These are phyloP conservation scores for Erodium moschatum DNA, from an alignment of 441 rosid species.

Conservation along the genomic window DNA sequence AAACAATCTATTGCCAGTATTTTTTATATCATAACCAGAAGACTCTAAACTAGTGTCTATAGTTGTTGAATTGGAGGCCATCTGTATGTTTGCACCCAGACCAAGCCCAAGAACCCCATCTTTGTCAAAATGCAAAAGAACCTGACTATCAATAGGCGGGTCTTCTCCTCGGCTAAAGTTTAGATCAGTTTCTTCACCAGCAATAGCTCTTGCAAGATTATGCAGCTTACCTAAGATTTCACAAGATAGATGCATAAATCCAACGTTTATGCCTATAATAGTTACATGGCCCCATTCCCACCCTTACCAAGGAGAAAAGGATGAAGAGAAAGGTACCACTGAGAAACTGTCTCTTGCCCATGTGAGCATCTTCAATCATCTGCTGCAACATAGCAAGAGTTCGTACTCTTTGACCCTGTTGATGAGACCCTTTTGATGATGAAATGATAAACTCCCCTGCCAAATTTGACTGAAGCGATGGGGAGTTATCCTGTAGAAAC, in stretches of 20 bases:
- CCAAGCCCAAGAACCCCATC: slow-evolving; percentile 94
- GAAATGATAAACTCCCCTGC: slow-evolving; percentile 53
- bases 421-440: slow-evolving; percentile 58
- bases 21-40: slow-evolving; percentile 55
- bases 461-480: slow-evolving; percentile 57
- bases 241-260: slow-evolving; percentile 24
- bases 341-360: slow-evolving; percentile 91
- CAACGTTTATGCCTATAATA: neutral
- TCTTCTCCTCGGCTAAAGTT: slow-evolving; percentile 37
- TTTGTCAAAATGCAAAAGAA: slow-evolving; percentile 40
- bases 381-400: slow-evolving; percentile 86
- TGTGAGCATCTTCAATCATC: slow-evolving; percentile 98
- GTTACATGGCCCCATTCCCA: slow-evolving; percentile 13
- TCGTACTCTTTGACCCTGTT: slow-evolving; percentile 82
- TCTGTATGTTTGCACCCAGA: slow-evolving; percentile 48
- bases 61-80: slow-evolving; percentile 36
- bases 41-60: slow-evolving; percentile 42
- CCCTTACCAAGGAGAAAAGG: slow-evolving; percentile 5
- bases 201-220: slow-evolving; percentile 90
- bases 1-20: slow-evolving; percentile 65
- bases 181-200: slow-evolving; percentile 77
- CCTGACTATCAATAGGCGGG: slow-evolving; percentile 32
- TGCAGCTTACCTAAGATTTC: slow-evolving; percentile 75
- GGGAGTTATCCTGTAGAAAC: slow-evolving; percentile 56
- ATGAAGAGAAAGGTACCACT: slow-evolving; percentile 53